Base-by-base conservation (phyloP, 2,329 filamentous ascomycete species). In the Nothophoma quercina region DNA sequence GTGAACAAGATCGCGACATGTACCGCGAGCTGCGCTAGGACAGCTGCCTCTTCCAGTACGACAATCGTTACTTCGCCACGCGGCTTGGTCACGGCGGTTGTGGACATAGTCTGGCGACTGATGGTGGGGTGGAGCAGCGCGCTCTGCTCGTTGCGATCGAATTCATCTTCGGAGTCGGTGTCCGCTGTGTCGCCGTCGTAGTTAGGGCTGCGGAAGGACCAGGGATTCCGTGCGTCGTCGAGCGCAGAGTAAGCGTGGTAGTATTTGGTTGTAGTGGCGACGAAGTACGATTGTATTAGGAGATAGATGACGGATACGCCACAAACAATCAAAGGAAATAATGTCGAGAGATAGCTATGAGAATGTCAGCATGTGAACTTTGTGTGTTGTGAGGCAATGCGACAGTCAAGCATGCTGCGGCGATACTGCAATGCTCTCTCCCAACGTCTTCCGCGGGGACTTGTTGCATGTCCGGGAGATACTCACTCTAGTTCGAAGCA, bases 251-350 rank as follows among this genome's bases (percentile, higher is more conserved):
- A 91, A 41, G 79, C 79, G 59, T 81, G 75, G 57, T 77, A 69
- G 66, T 79, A 79, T 76, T 81, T 83, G 72, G 80, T 78, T 62
- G 78, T 77, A 58, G 81, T 72, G 56, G 79, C 78, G 51, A 82
- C 82, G 54, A 80, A 78, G 59, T 85, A 72, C 63, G 82, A 78
- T 68, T 88, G 85, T 63, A 82, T 70, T 16, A 82, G 63, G 50
- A 96, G 83, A 62, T 86, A 81, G 44, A 89, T 71, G 60, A 93
- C 72, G 6, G 95, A 98, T 21, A 89, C 64, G 58, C 77, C 82
- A 73, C 92, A 85, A 51, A 88, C 81, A 56, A 87, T 77, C 55
- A 95, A 79, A 47, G 95, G 95, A 47, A 98, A 81, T 38, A 96
- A 79, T 55, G 90, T 85, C 75, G 90, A 88, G 46, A 96, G 83